Evolutionary conservation across 805 yeast genomes (phyloP).

Genomic region (Ogataea populi-albae): DNA sequence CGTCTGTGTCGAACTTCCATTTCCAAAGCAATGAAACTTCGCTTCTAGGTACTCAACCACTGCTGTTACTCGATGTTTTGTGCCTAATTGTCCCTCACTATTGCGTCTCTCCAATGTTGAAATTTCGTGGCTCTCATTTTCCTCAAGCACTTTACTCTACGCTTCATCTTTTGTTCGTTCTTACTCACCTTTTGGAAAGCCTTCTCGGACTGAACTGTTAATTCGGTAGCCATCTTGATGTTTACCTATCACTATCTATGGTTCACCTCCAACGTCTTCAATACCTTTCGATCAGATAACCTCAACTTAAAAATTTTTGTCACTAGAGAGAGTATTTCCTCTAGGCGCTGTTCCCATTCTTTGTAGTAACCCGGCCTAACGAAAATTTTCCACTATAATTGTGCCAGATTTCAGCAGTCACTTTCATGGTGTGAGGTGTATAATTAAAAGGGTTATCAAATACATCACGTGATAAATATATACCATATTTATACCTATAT

Average conservation of each 20-base stretch:
- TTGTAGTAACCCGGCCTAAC: constrained; percentile 1
- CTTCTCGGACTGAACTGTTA: constrained; percentile 99
- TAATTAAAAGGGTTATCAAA: constrained; percentile 2
- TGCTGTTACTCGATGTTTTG: too few relatives aligned
- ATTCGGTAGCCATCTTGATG: constrained; percentile 93
- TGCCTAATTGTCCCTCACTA: too few relatives aligned
- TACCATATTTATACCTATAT: too few relatives aligned
- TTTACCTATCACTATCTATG: constrained; percentile 14
- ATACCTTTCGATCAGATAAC: too few relatives aligned
- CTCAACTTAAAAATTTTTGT: too few relatives aligned
- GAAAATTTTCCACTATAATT: constrained; percentile 11
- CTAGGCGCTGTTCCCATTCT: background rate
- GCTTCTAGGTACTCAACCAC: too few relatives aligned
- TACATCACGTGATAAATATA: constrained; percentile 5
- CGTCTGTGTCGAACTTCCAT: too few relatives aligned
- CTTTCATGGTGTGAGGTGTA: constrained; percentile 2
- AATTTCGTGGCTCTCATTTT: too few relatives aligned
- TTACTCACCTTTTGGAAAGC: constrained; percentile 99
- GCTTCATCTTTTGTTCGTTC: background rate
- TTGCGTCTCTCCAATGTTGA: too few relatives aligned
- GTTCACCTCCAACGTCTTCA: too few relatives aligned
- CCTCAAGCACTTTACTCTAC: background rate
- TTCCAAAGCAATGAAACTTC: too few relatives aligned
- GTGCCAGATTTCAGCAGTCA: background rate
- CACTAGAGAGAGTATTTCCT: background rate